These are phyloP conservation scores for Diaporthe sp. DNA, from an alignment of 2,329 filamentous ascomycete species.

Conservation along the genomic window DNA sequence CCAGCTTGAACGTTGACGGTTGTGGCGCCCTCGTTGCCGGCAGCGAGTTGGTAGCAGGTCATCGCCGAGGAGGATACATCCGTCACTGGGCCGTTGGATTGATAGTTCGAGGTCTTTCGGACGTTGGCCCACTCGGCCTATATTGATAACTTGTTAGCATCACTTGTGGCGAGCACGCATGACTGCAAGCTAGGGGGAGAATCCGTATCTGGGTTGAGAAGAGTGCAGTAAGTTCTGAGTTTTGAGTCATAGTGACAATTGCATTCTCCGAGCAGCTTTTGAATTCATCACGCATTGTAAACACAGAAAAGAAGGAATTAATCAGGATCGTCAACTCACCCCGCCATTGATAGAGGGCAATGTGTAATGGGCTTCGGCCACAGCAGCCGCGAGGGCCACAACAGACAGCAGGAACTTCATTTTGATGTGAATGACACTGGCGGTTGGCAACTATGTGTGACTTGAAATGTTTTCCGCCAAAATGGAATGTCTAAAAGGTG, in stretches of 20 bases:
- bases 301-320: not conserved
- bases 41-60: slow-evolving; percentile 64
- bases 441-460: not conserved
- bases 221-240: too few species aligned
- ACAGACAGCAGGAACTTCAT: slow-evolving; percentile 31
- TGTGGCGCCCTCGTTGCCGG: slow-evolving; percentile 56
- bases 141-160: not conserved
- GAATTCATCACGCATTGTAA: too few species aligned
- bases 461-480: not conserved
- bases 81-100: slow-evolving; percentile 64
- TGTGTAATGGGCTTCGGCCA: slow-evolving; percentile 26
- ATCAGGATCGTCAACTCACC: not conserved
- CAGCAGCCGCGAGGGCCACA: slow-evolving; percentile 7
- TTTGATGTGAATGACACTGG: not conserved
- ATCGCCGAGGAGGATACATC: slow-evolving; percentile 62
- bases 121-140: slow-evolving; percentile 61
- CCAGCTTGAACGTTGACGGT: slow-evolving; percentile 61
- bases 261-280: too few species aligned
- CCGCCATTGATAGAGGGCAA: slow-evolving; percentile 33
- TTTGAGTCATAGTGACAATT: not conserved
- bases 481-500: not conserved
- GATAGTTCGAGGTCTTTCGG: slow-evolving; percentile 63
- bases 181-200: not conserved
- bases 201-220: not conserved
- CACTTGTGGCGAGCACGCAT: too few species aligned